Conservation (phyloP, 2,329 filamentous ascomycete genomes). For the Fusarium chuoi region DNA sequence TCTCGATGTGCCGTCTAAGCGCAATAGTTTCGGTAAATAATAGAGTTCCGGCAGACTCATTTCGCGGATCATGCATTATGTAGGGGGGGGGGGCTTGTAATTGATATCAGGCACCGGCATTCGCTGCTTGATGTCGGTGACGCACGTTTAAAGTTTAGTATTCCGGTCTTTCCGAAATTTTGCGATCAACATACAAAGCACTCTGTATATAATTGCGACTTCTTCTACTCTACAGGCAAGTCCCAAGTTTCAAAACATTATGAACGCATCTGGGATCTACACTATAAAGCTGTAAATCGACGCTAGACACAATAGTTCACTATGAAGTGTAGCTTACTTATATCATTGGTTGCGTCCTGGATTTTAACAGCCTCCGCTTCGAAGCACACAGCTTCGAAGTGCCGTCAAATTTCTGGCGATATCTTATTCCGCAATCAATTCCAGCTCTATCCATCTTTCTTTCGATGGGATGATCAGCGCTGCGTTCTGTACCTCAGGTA, state of each 20-base stretch:
- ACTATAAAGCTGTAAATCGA: fast-evolving
- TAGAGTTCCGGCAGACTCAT: not conserved
- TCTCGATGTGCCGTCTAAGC: not conserved
- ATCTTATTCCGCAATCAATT: not conserved
- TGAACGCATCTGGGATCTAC: not conserved
- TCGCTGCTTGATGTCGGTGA: fast-evolving
- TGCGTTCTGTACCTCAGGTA: not conserved
- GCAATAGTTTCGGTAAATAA: not conserved
- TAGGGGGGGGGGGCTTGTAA: fast-evolving
- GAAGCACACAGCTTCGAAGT: not conserved
- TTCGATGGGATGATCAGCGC: not conserved
- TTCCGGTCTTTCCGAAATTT: not conserved
- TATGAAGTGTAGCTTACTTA: fast-evolving
- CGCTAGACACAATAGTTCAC: fast-evolving
- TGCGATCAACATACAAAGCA: not conserved
- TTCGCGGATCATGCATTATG: not conserved
- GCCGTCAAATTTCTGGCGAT: not conserved
- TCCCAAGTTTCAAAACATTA: fast-evolving
- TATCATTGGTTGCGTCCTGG: fast-evolving
- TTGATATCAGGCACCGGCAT: fast-evolving
- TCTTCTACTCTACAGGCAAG: not conserved
- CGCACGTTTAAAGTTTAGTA: not conserved
- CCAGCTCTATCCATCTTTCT: not conserved
- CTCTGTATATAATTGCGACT: not conserved
- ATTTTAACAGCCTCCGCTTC: fast-evolving